Evolutionary conservation across 2,329 filamentous ascomycete genomes (phyloP), one percentile per base, ranked within the genome.

Genomic region (Cryphonectria japonica): DNA sequence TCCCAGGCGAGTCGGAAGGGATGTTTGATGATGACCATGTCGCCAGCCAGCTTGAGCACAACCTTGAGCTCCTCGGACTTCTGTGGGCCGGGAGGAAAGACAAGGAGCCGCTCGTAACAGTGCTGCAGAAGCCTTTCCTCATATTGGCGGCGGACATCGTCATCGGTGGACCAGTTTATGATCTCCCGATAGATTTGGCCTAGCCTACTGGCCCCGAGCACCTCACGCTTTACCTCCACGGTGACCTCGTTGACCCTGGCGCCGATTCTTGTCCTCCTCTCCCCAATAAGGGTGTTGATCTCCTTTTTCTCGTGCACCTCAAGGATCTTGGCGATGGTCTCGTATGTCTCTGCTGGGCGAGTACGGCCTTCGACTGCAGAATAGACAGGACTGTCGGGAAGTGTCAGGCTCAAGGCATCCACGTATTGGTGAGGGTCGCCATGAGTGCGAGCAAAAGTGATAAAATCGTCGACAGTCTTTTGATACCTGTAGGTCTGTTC

Each of bases 11-110:
- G 85, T 74, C 91, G 89, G 81, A 92, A 97, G 0, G 94, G 93
- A 76, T 98, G 94, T 76, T 95, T 95, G 79, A 99, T 96, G 72
- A 97, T 93, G 72, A 99, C 95, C 93, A 99, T 97, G 73, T 95
- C 96, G 73, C 91, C 89, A 0, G 95, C 94, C 67, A 96, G 84
- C 72, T 92, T 91, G 76, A 92, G 82, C 0, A 97, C 91, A 74
- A 92, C 90, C 50, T 89, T 84, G 37, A 93, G 88, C 79, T 97
- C 94, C 26, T 84, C 81, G 0, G 82, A 78, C 80, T 98, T 98
- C 71, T 90, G 83, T 3, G 83, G 79, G 3, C 91, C 89, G 1
- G 85, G 72, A 2, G 91, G 88, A 22, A 93, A 85, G 39, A 93
- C 90, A 11, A 92, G 80, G 0, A 99, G 86, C 6, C 89, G 87